Percentiles rank a stretch among this genome's conserved stretches.
phyloP scores from a whole-genome alignment of 2,329 filamentous ascomycete genomes.

The Verruconis gallopava region DNA sequence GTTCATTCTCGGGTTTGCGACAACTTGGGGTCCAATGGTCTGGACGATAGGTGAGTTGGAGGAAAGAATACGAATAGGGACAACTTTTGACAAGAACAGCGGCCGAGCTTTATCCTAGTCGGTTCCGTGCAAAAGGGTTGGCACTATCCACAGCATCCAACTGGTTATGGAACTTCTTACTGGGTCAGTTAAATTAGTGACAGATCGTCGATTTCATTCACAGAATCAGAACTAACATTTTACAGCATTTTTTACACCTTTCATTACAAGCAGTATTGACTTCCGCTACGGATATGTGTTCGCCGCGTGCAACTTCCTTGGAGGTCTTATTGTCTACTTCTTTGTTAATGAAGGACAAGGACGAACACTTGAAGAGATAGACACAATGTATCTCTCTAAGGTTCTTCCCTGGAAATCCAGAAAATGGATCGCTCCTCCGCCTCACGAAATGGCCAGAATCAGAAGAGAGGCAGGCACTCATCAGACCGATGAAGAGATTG shows the following conservation, averaged over 20 bases:
- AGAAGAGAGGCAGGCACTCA: slow-evolving; percentile 2
- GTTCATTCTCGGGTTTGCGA: slow-evolving; percentile 53
- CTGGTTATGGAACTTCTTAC: slow-evolving; percentile 31
- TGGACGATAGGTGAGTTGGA: slow-evolving; percentile 59
- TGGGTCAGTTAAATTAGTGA: slow-evolving; percentile 10
- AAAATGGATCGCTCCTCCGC: slow-evolving; percentile 30
- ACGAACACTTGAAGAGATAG: slow-evolving; percentile 64
- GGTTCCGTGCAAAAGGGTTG: slow-evolving; percentile 34
- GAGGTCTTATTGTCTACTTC: slow-evolving; percentile 52
- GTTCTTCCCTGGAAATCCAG: slow-evolving; percentile 51
- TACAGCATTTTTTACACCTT: slow-evolving; percentile 59
- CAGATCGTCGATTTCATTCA: background rate
- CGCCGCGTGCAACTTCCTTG: slow-evolving; percentile 51
- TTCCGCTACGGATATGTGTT: slow-evolving; percentile 68
- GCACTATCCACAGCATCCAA: slow-evolving; percentile 32
- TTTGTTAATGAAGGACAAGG: slow-evolving; percentile 65
- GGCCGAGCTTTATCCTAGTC: slow-evolving; percentile 52
- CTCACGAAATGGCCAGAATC: slow-evolving; percentile 5
- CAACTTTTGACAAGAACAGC: no score
- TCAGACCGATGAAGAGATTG: background rate
- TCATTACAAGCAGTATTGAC: slow-evolving; percentile 58
- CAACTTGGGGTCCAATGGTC: slow-evolving; percentile 57
- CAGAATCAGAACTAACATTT: background rate
- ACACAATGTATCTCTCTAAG: slow-evolving; percentile 58
- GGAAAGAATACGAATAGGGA: no score